Evolutionary conservation across 352 stramenopile species (phyloP).

Genomic region (Discostella stelligera): DNA sequence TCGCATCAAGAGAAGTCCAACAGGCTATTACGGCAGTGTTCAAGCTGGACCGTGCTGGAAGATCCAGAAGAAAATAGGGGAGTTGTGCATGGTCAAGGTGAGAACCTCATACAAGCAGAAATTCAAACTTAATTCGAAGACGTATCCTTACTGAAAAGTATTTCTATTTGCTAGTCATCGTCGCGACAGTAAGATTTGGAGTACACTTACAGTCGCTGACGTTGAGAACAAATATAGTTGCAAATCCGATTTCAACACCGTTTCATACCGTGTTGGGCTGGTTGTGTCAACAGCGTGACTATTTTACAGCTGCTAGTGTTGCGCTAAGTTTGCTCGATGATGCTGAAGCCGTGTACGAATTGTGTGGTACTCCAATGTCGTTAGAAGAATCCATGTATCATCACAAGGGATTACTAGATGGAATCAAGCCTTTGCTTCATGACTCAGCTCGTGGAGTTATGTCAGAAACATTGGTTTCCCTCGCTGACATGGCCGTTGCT

Average conservation of each 20-base stretch:
- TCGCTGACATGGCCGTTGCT: constrained; percentile 78
- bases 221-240: constrained; percentile 56
- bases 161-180: constrained; percentile 26
- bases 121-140: neutral
- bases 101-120: neutral
- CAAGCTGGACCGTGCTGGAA: constrained; percentile 71
- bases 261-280: constrained; percentile 77
- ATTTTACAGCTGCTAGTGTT: constrained; percentile 74
- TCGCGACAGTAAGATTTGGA: constrained; percentile 33
- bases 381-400: constrained; percentile 51
- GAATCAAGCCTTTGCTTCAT: constrained; percentile 58
- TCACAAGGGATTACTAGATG: constrained; percentile 71
- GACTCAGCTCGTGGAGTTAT: constrained; percentile 17
- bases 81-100: constrained; percentile 57
- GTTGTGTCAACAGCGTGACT: constrained; percentile 70
- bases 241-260: constrained; percentile 60
- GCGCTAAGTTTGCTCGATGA: constrained; percentile 72
- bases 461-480: constrained; percentile 43
- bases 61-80: constrained; percentile 50
- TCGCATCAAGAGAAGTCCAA: constrained; percentile 66
- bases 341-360: constrained; percentile 60
- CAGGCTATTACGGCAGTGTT: constrained; percentile 64
- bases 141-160: constrained; percentile 1
- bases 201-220: constrained; percentile 39
- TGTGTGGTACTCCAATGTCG: constrained; percentile 56